Evolutionary conservation across 2,329 filamentous ascomycete genomes (phyloP).

Genomic region (Clarireedia homoeocarpa): DNA sequence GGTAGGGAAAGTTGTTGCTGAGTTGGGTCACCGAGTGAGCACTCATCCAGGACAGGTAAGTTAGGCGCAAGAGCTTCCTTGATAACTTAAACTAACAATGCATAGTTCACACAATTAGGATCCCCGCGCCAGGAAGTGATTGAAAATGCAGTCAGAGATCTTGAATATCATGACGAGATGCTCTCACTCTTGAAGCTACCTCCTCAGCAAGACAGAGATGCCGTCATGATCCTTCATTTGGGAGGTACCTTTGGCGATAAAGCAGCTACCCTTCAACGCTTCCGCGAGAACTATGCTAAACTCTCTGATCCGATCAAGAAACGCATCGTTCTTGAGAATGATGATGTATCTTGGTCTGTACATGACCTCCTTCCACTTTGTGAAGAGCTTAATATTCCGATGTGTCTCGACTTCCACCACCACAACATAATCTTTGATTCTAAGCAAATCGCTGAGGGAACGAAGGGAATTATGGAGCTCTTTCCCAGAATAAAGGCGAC

Average conservation of each 20-base stretch:
- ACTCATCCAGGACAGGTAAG: slow-evolving; percentile 71
- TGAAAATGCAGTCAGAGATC: slow-evolving; percentile 66
- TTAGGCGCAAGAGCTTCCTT: neutral
- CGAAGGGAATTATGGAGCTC: slow-evolving; percentile 67
- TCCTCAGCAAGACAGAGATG: slow-evolving; percentile 71
- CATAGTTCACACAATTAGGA: slow-evolving; percentile 76
- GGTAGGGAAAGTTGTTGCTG: slow-evolving; percentile 66
- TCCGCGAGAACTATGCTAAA: slow-evolving; percentile 46
- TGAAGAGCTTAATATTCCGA: slow-evolving; percentile 86
- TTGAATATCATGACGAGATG: slow-evolving; percentile 85
- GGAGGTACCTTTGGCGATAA: slow-evolving; percentile 85
- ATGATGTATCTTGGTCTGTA: slow-evolving; percentile 88
- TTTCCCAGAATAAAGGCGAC: slow-evolving; percentile 74
- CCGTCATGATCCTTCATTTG: slow-evolving; percentile 92
- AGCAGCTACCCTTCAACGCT: slow-evolving; percentile 38
- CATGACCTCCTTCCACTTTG: slow-evolving; percentile 86
- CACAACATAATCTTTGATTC: slow-evolving; percentile 88
- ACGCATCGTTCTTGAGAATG: slow-evolving; percentile 84
- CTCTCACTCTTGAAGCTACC: slow-evolving; percentile 69
- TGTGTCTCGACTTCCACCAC: slow-evolving; percentile 90
- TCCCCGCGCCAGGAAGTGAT: slow-evolving; percentile 75
- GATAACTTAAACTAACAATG: neutral
- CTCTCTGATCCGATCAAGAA: slow-evolving; percentile 64
- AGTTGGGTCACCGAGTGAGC: slow-evolving; percentile 76
- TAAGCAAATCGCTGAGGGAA: slow-evolving; percentile 69